Evolutionary conservation across 1,139 yeast genomes (phyloP).

Genomic region (Hyphopichia buzzinii): DNA sequence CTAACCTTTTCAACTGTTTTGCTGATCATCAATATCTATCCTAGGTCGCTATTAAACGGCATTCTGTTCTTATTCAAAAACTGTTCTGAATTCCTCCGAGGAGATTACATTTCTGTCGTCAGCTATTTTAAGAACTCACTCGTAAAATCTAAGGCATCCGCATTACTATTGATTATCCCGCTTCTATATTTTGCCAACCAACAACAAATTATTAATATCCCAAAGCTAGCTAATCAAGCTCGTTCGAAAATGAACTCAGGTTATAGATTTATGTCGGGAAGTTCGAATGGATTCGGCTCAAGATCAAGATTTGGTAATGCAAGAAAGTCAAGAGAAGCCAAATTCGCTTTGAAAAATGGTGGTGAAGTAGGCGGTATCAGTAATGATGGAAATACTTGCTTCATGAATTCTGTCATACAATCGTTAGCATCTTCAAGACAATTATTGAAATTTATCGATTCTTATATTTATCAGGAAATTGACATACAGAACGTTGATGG

Average conservation of each 20-base stretch:
- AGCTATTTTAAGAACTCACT: neutral
- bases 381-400: conserved; percentile 91
- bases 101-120: neutral
- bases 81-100: conserved; percentile 1
- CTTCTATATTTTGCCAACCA: conserved; percentile 2
- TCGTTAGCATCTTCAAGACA: conserved; percentile 74
- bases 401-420: conserved; percentile 88
- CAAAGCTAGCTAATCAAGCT: conserved; percentile 11
- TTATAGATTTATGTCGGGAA: conserved; percentile 8
- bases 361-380: conserved; percentile 81
- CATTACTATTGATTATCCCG: conserved; percentile 2
- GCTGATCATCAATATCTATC: neutral
- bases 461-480: conserved; percentile 32
- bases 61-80: conserved; percentile 1
- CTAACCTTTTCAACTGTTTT: neutral
- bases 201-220: conserved; percentile 8
- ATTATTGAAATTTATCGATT: conserved; percentile 55
- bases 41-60: neutral
- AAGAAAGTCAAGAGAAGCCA: conserved; percentile 24
- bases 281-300: conserved; percentile 1
- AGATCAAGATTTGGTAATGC: conserved; percentile 11
- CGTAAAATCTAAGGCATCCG: conserved; percentile 1
- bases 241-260: conserved; percentile 15
- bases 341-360: conserved; percentile 51
- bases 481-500: conserved; percentile 16